phyloP scores from a whole-genome alignment of 2,329 filamentous ascomycete genomes.

The Dactylellina drechsleri region DNA sequence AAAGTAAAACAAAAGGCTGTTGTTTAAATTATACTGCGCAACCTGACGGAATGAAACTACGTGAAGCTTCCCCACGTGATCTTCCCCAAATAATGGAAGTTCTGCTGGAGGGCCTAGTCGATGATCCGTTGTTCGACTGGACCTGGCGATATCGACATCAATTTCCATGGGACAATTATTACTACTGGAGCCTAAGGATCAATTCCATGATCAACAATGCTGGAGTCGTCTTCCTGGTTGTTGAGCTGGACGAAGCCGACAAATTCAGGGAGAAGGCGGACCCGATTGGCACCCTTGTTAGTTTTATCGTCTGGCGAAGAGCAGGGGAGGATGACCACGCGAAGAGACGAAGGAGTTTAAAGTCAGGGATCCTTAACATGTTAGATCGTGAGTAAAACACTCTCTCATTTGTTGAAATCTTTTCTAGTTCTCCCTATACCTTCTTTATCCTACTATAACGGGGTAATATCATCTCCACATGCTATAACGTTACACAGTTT shows the following conservation, averaged over 20 bases:
- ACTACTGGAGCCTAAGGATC: constrained; percentile 51
- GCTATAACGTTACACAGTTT: background rate
- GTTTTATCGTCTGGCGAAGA: constrained; percentile 48
- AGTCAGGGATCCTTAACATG: constrained; percentile 44
- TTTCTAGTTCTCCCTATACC: constrained; percentile 8
- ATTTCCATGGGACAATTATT: constrained; percentile 53
- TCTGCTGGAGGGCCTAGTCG: constrained; percentile 45
- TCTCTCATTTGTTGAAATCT: background rate
- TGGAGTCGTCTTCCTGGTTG: constrained; percentile 42
- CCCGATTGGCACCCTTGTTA: constrained; percentile 48
- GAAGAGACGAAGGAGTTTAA: constrained; percentile 40
- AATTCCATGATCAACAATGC: constrained; percentile 53
- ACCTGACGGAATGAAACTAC: constrained; percentile 51
- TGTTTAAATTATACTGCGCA: constrained; percentile 32
- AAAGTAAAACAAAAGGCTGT: constrained; percentile 34
- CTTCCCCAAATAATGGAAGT: constrained; percentile 54
- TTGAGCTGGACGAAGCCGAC: constrained; percentile 46
- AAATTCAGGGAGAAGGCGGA: constrained; percentile 41
- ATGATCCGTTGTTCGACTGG: constrained; percentile 53
- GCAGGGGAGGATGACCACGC: constrained; percentile 46
- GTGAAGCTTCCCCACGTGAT: constrained; percentile 54
- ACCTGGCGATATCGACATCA: constrained; percentile 52
- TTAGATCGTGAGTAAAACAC: constrained; percentile 44
- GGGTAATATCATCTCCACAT: background rate
- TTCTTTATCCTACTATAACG: constrained; percentile 5